Percentiles rank a stretch among this genome's conserved stretches.
phyloP scores from a whole-genome alignment of 2,329 filamentous ascomycete species.

The Colletotrichum lupini region DNA sequence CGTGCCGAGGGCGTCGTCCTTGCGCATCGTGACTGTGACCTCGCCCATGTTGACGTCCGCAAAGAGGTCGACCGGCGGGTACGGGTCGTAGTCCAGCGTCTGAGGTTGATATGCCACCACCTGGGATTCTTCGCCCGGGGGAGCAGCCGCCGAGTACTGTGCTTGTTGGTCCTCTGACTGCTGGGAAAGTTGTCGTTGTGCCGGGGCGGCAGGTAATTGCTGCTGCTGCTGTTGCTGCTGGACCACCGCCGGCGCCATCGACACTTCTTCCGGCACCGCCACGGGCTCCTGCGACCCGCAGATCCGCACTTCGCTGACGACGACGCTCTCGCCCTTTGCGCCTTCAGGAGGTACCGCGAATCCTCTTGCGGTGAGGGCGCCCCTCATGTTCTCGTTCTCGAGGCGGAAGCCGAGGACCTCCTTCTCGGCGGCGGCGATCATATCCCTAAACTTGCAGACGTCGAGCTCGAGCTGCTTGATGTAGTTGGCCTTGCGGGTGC shows the following conservation, averaged over 20 bases:
- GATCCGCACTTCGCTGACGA: background rate
- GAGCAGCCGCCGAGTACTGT: slow-evolving; percentile 11
- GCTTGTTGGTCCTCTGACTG: background rate
- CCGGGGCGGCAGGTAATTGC: background rate
- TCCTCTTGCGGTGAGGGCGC: slow-evolving; percentile 44
- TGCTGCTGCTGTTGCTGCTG: slow-evolving; percentile 2
- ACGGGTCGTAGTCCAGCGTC: slow-evolving; percentile 16
- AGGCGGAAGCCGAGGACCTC: slow-evolving; percentile 49
- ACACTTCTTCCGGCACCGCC: background rate
- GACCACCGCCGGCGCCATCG: background rate
- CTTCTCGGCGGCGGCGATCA: slow-evolving; percentile 55
- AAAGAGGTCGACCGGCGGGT: slow-evolving; percentile 42
- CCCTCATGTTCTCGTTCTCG: slow-evolving; percentile 58
- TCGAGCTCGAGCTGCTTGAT: slow-evolving; percentile 65
- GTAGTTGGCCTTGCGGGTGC: slow-evolving; percentile 67
- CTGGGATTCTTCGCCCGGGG: slow-evolving; percentile 11
- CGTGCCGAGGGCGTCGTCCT: slow-evolving; percentile 53
- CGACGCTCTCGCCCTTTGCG: slow-evolving; percentile 5
- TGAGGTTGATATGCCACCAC: slow-evolving; percentile 1
- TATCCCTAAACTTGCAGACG: slow-evolving; percentile 57
- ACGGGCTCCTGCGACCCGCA: background rate
- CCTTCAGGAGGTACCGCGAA: background rate
- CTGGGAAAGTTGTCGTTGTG: background rate
- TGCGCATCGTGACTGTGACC: slow-evolving; percentile 53
- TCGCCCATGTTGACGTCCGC: slow-evolving; percentile 49